These are phyloP conservation scores for Dacryopinax primogenitus DNA, from an alignment of 768 basidiomycete species.

Conservation along the genomic window DNA sequence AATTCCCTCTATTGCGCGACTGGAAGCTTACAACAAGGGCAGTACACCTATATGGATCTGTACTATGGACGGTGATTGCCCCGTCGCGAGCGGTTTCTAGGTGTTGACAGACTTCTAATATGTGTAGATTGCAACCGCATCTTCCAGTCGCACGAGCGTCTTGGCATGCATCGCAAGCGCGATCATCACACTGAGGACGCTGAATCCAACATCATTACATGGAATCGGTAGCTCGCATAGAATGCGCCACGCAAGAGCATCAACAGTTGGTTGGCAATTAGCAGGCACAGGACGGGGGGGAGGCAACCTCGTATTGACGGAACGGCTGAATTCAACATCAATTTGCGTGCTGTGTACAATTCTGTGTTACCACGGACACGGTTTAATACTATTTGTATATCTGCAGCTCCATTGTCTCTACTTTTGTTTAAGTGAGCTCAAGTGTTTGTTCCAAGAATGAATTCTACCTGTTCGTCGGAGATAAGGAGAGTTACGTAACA, in stretches of 20 bases:
- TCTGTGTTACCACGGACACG: no score
- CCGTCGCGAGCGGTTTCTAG: not conserved
- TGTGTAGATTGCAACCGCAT: not conserved
- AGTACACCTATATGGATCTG: constrained; percentile 5
- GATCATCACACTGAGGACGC: not conserved
- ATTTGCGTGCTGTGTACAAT: no score
- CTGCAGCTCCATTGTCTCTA: no score
- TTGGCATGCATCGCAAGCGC: not conserved
- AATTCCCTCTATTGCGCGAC: not conserved
- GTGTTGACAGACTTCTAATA: not conserved
- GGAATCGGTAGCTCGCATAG: not conserved
- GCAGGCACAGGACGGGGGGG: no score
- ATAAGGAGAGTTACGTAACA: not conserved
- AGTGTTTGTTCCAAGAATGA: no score
- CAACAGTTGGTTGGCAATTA: no score
- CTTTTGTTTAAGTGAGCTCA: no score
- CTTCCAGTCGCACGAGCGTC: constrained; percentile 2
- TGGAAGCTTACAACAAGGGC: not conserved
- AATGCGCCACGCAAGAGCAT: no score
- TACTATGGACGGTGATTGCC: not conserved
- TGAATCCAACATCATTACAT: not conserved
- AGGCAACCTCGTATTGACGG: no score
- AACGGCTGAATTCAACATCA: no score
- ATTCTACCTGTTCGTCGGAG: not conserved
- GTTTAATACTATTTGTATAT: no score